These are phyloP conservation scores for Anisogramma anomala DNA, from an alignment of 2,329 filamentous ascomycete genomes.

Conservation along the genomic window DNA sequence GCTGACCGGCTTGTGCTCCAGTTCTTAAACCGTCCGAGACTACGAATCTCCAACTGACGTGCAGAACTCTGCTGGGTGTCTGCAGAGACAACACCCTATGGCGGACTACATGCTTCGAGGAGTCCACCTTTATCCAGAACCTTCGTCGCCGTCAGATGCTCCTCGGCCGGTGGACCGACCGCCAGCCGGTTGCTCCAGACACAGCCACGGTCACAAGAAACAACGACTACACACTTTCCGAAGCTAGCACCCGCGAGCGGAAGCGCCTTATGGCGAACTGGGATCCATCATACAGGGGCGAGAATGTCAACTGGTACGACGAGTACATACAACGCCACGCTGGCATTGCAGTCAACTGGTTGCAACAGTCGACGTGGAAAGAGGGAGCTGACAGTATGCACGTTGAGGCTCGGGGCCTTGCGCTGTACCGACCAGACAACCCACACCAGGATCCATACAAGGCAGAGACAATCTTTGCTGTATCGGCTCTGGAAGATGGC, in stretches of 20 bases:
- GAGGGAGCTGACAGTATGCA: slow-evolving; percentile 32
- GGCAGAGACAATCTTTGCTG: slow-evolving; percentile 39
- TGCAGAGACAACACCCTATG: slow-evolving; percentile 67
- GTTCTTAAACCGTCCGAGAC: slow-evolving; percentile 55
- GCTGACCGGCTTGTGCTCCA: slow-evolving; percentile 22
- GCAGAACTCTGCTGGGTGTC: slow-evolving; percentile 50
- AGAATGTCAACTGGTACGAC: slow-evolving; percentile 72
- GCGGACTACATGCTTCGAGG: slow-evolving; percentile 62
- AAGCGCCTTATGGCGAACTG: slow-evolving; percentile 61
- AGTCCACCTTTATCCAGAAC: slow-evolving; percentile 54
- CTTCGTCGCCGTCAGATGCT: slow-evolving; percentile 42
- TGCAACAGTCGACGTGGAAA: slow-evolving; percentile 47
- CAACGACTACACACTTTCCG: neutral
- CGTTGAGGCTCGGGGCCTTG: slow-evolving; percentile 62
- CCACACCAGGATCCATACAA: slow-evolving; percentile 38
- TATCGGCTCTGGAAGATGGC: slow-evolving; percentile 75
- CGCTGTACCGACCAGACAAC: slow-evolving; percentile 46
- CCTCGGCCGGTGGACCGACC: slow-evolving; percentile 21
- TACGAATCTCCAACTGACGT: slow-evolving; percentile 58
- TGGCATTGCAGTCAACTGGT: slow-evolving; percentile 63
- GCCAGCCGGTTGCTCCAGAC: neutral
- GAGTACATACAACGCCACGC: slow-evolving; percentile 79
- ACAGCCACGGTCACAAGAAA: neutral
- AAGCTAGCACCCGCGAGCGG: slow-evolving; percentile 27
- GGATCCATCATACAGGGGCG: slow-evolving; percentile 65